Conservation (phyloP, 306 rosid species). For the Quercus agrifolia region DNA sequence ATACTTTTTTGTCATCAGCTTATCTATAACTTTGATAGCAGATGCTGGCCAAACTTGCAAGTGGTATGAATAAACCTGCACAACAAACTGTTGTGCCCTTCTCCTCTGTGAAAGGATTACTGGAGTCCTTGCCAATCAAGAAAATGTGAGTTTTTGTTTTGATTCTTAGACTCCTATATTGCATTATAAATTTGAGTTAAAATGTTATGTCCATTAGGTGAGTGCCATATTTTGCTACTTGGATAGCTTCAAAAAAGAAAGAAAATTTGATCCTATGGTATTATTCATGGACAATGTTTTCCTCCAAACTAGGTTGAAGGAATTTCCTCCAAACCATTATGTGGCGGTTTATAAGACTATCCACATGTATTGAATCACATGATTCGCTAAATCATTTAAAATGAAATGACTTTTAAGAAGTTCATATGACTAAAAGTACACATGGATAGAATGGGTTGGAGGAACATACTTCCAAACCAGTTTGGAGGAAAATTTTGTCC, state of each 20-base stretch:
- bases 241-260: not conserved
- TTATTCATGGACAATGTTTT: no score
- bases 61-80: constrained; percentile 94
- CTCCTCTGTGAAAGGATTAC: constrained; percentile 79
- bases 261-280: not conserved
- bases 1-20: constrained; percentile 8
- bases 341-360: no score
- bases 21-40: constrained; percentile 34
- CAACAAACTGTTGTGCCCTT: constrained; percentile 93
- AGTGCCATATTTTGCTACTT: not conserved
- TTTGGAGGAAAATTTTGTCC: no score
- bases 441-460: no score
- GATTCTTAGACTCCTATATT: not conserved
- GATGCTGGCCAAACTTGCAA: constrained; percentile 95
- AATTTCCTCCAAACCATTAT: no score
- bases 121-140: constrained; percentile 81
- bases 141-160: constrained; percentile 60
- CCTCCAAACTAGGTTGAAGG: no score
- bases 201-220: not conserved
- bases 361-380: no score
- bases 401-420: no score
- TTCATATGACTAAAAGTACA: no score
- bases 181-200: not conserved
- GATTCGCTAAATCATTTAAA: no score
- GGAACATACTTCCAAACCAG: no score